Base-by-base conservation (phyloP, 495 filamentous ascomycete genomes). In the Astrothelium subdiscretum region DNA sequence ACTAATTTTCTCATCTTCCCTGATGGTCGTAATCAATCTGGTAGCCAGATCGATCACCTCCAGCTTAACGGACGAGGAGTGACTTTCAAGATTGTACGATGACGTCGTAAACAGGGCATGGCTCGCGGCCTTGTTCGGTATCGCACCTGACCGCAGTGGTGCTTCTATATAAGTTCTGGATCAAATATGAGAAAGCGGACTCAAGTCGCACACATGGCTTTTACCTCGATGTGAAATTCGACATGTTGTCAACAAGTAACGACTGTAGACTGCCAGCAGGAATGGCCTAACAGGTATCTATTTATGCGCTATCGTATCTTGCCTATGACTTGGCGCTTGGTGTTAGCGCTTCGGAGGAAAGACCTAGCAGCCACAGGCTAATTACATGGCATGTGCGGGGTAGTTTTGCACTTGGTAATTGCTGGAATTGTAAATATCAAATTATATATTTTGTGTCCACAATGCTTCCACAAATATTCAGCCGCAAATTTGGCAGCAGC, bases 51-150 rank as follows among this genome's bases (percentile, higher is more conserved):
- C 85, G 2, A 97, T 74, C 0, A 94, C 74, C 31, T 85, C 83
- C 66, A 95, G 87, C 68, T 92, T 86, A 35, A 80, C 80, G 18
- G 77, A 86, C 74, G 87, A 90, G 52, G 80, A 80, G 72, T 96
- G 92, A 0, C 82, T 77, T 52, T 88, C 79, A 74, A 97, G 96
- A 24, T 85, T 91, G 71, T 96, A 97, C 10, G 86, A 84, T 0
- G 88, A 89, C 40, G 80, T 83, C 51, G 86, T 86, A 67, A 87
- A 94, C 15, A 92, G 76, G 20, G 86, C 85, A 52, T 83, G 76
- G 18, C 79, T 87, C 8, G 88, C 90, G 32, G 81, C 76, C 5
- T 80, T 68, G 71, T 92, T 95, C 31, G 92, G 91, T 18, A 85
- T 73, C 27, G 87, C 91, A 26, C 84, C 70, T 52, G 88, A 89